These are phyloP conservation scores for Globisporangium radiosum DNA, from an alignment of 352 stramenopile genomes.

Conservation along the genomic window DNA sequence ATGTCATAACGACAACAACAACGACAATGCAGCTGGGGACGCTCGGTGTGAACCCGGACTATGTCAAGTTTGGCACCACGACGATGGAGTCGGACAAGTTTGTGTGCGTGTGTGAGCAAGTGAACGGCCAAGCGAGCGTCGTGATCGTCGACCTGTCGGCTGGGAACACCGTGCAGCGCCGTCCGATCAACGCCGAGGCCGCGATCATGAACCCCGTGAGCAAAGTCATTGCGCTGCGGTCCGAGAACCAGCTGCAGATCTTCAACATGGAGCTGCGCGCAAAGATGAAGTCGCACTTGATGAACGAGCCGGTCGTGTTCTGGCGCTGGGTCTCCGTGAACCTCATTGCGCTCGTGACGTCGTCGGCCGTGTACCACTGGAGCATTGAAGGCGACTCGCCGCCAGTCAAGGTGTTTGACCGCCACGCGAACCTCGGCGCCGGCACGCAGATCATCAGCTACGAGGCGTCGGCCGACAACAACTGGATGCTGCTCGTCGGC, in stretches of 20 bases:
- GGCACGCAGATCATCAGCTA: conserved; percentile 99
- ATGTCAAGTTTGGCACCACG: conserved; percentile 91
- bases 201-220: conserved; percentile 99
- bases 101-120: conserved; percentile 90
- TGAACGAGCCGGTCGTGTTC: conserved; percentile 94
- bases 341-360: conserved; percentile 97
- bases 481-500: conserved; percentile 98
- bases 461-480: conserved; percentile 94
- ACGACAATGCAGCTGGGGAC: conserved; percentile 50
- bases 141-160: conserved; percentile 91
- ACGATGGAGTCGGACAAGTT: conserved; percentile 98
- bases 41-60: conserved; percentile 85
- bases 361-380: conserved; percentile 97
- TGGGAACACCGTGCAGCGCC: conserved; percentile 85
- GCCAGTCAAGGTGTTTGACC: conserved; percentile 97
- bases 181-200: conserved; percentile 98
- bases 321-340: conserved; percentile 97
- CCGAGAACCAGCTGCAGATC: conserved; percentile 97
- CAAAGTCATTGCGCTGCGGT: conserved; percentile 83
- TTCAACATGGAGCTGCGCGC: conserved; percentile 99
- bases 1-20: neutral
- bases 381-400: conserved; percentile 89
- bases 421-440: conserved; percentile 89
- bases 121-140: conserved; percentile 83
- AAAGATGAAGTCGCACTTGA: conserved; percentile 97